These are phyloP conservation scores for Cucurbita pepo DNA, from an alignment of 306 rosid genomes.

Conservation along the genomic window DNA sequence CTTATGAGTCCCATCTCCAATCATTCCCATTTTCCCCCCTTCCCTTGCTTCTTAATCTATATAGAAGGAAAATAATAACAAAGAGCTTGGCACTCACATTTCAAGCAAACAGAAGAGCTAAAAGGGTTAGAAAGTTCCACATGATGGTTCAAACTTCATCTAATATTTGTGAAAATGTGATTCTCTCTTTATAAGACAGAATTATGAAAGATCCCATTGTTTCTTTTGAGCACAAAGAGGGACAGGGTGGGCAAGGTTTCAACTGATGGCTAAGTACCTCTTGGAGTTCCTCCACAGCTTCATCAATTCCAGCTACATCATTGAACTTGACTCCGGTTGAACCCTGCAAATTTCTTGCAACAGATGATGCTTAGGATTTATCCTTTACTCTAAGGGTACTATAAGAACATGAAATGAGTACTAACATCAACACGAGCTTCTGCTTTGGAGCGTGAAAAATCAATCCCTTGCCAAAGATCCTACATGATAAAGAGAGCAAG, in stretches of 20 bases:
- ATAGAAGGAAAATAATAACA: not conserved
- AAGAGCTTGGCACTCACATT: not conserved
- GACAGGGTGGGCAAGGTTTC: not conserved
- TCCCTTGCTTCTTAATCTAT: not conserved
- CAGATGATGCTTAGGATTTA: not conserved
- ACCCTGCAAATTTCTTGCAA: constrained; percentile 38
- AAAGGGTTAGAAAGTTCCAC: not conserved
- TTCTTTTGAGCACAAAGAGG: not conserved
- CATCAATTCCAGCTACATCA: constrained; percentile 97
- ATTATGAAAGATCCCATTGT: not conserved
- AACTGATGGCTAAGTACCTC: constrained; percentile 37
- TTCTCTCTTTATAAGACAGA: not conserved
- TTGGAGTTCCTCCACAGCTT: constrained; percentile 94
- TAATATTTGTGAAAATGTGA: not conserved
- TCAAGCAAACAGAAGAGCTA: not conserved
- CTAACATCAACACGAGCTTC: constrained; percentile 99
- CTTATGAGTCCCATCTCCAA: not conserved
- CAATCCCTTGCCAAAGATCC: constrained; percentile 99
- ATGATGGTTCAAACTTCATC: not conserved
- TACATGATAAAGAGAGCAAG: constrained; percentile 21
- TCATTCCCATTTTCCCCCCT: not conserved
- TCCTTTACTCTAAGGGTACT: not conserved
- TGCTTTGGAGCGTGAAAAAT: constrained; percentile 91
- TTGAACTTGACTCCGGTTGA: constrained; percentile 85
- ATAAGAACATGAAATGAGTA: constrained; percentile 12